phyloP scores from a whole-genome alignment of 257 asterid genomes.

The Nicotiana noctiflora region DNA sequence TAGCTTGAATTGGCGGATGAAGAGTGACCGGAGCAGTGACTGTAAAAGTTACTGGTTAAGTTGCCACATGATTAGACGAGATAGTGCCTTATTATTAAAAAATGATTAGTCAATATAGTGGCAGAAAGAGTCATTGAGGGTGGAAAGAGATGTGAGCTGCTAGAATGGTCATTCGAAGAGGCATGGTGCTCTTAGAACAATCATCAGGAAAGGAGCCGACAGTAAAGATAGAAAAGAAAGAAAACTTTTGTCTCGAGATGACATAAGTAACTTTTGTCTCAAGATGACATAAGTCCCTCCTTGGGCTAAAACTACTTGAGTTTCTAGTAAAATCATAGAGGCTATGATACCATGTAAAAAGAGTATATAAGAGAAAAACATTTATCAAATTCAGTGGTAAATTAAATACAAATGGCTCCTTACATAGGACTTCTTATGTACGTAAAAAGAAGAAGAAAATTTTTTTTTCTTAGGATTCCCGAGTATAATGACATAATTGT shows the following conservation, averaged over 20 bases:
- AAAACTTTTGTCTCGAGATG: not conserved
- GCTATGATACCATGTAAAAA: not conserved
- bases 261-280: not conserved
- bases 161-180: not conserved
- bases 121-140: not conserved
- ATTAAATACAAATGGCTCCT: not conserved
- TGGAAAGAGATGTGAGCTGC: not conserved
- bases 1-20: not conserved
- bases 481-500: not conserved
- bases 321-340: not conserved
- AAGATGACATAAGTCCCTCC: not conserved
- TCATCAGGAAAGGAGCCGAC: not conserved
- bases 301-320: not conserved
- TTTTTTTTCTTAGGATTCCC: not conserved
- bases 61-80: not conserved
- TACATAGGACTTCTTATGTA: not conserved
- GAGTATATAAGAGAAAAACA: not conserved
- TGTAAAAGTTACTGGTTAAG: not conserved
- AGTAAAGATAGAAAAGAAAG: not conserved
- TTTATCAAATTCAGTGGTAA: not conserved
- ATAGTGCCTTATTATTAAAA: not conserved
- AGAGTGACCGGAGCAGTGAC: not conserved
- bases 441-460: not conserved
- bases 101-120: not conserved
- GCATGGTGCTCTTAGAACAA: not conserved